Percentiles rank a stretch among this genome's conserved stretches.
Conservation (phyloP, 176 grass and related monocot genomes). For the Avena sativa region DNA sequence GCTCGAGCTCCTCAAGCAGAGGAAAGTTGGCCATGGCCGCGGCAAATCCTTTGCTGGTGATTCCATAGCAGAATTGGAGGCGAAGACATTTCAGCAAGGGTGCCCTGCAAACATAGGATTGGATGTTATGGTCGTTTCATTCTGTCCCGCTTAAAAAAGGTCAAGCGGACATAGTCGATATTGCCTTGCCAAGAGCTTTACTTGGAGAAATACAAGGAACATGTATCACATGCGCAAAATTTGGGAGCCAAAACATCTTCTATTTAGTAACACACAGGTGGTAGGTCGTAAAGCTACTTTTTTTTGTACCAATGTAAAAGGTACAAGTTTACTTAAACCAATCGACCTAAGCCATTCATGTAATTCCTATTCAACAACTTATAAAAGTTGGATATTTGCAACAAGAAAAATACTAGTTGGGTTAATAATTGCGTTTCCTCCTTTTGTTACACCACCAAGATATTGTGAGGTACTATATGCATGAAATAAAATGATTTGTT, state of each 20-base stretch:
- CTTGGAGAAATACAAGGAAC: no score
- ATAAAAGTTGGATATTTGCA: background rate
- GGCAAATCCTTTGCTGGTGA: background rate
- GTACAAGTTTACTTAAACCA: background rate
- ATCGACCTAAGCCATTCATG: background rate
- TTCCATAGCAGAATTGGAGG: background rate
- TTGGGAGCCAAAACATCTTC: no score
- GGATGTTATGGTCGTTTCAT: background rate
- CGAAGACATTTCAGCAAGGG: background rate
- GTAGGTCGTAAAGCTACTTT: background rate
- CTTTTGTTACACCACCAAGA: background rate
- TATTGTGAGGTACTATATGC: background rate
- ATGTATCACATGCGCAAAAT: no score
- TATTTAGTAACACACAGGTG: no score
- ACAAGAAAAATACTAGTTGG: background rate
- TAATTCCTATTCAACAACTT: background rate
- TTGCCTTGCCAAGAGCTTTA: no score
- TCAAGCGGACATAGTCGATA: no score
- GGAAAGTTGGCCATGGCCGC: background rate
- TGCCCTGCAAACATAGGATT: constrained; percentile 4
- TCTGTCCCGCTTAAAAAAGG: no score
- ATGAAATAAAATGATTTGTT: background rate
- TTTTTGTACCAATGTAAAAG: background rate
- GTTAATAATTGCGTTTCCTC: background rate
- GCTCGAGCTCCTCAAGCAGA: background rate